Evolutionary conservation across 202 grass and related monocot genomes (phyloP).

Genomic region (Carex arenaria): DNA sequence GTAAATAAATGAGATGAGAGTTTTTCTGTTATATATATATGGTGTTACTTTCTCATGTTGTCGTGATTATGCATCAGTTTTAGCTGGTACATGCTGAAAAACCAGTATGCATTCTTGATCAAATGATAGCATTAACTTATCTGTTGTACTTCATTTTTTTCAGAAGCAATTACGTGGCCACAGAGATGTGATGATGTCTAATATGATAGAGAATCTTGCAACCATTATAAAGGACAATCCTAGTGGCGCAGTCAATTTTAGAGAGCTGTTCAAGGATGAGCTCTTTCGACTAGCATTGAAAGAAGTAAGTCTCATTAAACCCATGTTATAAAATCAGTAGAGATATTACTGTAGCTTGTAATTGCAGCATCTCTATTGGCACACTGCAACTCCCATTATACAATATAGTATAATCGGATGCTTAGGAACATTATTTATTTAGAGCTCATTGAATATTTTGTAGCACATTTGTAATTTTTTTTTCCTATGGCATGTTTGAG

Average conservation of each 20-base stretch:
- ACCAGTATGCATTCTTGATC: not conserved
- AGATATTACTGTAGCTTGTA: too few relatives aligned
- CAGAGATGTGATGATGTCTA: constrained; percentile 55
- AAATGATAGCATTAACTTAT: not conserved
- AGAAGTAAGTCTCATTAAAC: constrained; percentile 40
- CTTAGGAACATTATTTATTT: not conserved
- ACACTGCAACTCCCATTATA: not conserved
- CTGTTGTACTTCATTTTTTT: constrained; percentile 8
- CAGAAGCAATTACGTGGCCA: constrained; percentile 54
- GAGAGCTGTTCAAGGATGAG: constrained; percentile 60
- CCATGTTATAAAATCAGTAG: not conserved
- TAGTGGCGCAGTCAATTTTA: constrained; percentile 47
- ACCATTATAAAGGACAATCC: constrained; percentile 33
- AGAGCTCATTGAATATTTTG: not conserved
- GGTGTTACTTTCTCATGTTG: not conserved
- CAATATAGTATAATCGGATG: not conserved
- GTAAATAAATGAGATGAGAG: not conserved
- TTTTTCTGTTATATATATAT: not conserved
- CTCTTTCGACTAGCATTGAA: constrained; percentile 59
- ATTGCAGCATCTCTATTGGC: not conserved
- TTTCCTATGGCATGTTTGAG: not conserved
- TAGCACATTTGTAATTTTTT: not conserved
- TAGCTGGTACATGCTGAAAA: not conserved
- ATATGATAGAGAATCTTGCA: constrained; percentile 41
- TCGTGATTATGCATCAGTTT: not conserved